Base-by-base conservation (phyloP, 164 flowering plant species). In the Nymphaea colorata region DNA sequence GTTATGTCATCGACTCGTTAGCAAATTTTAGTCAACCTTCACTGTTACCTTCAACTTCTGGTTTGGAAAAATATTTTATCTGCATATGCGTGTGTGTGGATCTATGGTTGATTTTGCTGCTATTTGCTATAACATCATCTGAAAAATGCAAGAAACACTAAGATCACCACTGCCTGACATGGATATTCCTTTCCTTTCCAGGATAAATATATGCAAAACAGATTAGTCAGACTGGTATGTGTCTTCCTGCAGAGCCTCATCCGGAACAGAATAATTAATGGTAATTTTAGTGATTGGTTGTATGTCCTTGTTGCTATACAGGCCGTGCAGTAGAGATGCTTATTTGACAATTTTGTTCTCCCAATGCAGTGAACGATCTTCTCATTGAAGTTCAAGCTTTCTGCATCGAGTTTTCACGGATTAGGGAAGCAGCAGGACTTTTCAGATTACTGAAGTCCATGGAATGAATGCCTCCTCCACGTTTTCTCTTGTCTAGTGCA, bases 181-280 rank as follows among this genome's bases (percentile, higher is more conserved):
- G 36, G 36, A 25, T 25, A 25, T 25, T 25, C 36, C 36, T 25
- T 64, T 41, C 53, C 68, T 61, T 74, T 44, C 4, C 92, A 93
- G 97, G 98, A 94, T 72, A 89, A 86, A 74, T 94, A 91, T 81
- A 91, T 91, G 98, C 98, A 91, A 82, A 94, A 89, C 85, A 84
- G 98, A 77, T 87, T 91, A 59, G 99, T 91, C 65, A 85, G 99
- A 67, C 91, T 94, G 67, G 96, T 94, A 4, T 94, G 99, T 66
- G 99, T 91, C 66, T 94, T 94, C 79, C 71, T 94, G 67, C 97
- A 91, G 79, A 91, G 97, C 77, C 78, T 94, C 64, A 94, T 94
- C 61, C 87, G 98, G 25, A 94, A 94, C 66, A 88, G 86, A 66
- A 88, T 87, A 60, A 91, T 94, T 64, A 88, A 94, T 67, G 97